phyloP scores from a whole-genome alignment of 2,329 filamentous ascomycete genomes.

The Penicillium fuscoglaucum region DNA sequence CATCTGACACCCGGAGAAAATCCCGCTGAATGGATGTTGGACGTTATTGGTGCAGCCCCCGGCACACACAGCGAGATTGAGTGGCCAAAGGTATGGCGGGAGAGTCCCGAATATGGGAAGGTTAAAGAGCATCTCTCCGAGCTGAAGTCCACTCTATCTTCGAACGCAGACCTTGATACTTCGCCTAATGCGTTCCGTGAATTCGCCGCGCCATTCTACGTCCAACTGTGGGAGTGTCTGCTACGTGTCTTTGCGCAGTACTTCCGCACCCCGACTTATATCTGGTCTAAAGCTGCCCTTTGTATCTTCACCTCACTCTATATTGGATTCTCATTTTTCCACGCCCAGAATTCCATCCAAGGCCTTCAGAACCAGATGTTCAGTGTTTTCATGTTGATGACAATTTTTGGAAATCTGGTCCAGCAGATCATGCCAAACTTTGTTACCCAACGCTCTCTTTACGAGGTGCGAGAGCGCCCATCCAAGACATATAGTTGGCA shows the following conservation, averaged over 20 bases:
- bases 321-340: constrained; percentile 79
- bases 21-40: constrained; percentile 72
- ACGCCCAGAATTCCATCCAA: constrained; percentile 68
- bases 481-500: constrained; percentile 72
- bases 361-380: constrained; percentile 87
- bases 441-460: constrained; percentile 55
- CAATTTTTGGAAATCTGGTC: constrained; percentile 56
- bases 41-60: constrained; percentile 58
- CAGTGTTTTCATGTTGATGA: constrained; percentile 73
- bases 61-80: constrained; percentile 66
- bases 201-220: constrained; percentile 65
- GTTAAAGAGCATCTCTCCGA: constrained; percentile 33
- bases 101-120: background rate
- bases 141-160: constrained; percentile 60
- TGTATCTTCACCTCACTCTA: constrained; percentile 65
- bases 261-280: constrained; percentile 32
- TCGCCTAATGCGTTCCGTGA: constrained; percentile 50
- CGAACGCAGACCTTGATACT: constrained; percentile 30
- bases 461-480: constrained; percentile 58
- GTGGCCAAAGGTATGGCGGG: constrained; percentile 50
- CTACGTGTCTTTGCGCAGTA: background rate
- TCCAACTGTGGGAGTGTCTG: background rate
- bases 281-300: constrained; percentile 77
- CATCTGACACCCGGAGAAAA: background rate
- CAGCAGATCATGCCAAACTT: constrained; percentile 59